Evolutionary conservation across 768 basidiomycete genomes (phyloP), one percentile per base, ranked within the genome.

Genomic region (Russula ochroleuca): DNA sequence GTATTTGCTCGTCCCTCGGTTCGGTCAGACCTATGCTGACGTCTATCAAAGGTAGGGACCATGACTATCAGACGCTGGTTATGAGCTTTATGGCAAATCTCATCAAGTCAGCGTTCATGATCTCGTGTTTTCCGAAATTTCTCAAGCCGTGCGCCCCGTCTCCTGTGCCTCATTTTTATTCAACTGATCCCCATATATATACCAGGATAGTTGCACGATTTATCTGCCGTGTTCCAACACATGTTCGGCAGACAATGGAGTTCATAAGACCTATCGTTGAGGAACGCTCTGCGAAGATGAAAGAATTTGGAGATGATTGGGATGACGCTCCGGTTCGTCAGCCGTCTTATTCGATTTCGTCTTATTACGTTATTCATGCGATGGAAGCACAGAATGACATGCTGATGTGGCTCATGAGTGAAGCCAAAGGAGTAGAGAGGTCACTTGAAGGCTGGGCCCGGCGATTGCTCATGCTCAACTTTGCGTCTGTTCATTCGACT

Each of bases 381-480:
- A 40, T 41, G 23, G 48, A 11, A 54, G 3, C 38, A 17, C 52
- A 77, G 77, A 74, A 75, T 54, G 78, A 80, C 62, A 57, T 78
- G 68, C 70, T 80, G 13, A 73, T 72, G 40, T 79, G 77, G 79
- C 68, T 80, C 23, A 72, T 80, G 67, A 73, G 74, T 15, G 72
- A 72, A 13, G 70, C 70, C 50, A 40, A 69, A 70, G 64, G 72
- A 68, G 40, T 67, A 63, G 67, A 78, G 68, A 66, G 68, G 67
- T 65, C 69, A 67, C 65, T 71, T 43, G 67, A 74, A 43, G 71
- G 70, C 49, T 61, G 77, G 13, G 37, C 65, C 3, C 57, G 52
- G 15, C 72, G 77, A 50, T 66, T 78, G 54, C 70, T 80, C 48
- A 61, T 71, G 11, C 64, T 79, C 40, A 76, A 79, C 65, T 77